A percentile compares a stretch with the other conserved stretches of the same genome.
Conservation (phyloP, 768 basidiomycete genomes). For the Filobasidium floriforme region DNA sequence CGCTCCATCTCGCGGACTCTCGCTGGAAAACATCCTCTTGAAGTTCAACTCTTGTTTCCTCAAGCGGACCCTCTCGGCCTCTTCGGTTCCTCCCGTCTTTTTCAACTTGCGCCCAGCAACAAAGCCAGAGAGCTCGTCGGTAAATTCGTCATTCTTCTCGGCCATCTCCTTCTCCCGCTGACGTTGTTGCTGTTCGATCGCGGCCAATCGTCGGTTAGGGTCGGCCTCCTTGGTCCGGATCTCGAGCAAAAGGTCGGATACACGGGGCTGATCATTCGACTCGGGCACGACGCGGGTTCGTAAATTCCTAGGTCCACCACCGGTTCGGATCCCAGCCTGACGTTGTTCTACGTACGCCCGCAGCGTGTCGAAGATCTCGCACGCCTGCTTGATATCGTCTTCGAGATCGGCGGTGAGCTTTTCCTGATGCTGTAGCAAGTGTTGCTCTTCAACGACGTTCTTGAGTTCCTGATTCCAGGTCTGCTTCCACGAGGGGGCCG, state of each 20-base stretch:
- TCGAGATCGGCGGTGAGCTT: constrained; percentile 78
- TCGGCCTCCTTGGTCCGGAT: constrained; percentile 75
- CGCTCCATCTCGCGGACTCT: background rate
- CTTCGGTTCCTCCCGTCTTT: constrained; percentile 92
- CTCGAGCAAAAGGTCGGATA: constrained; percentile 65
- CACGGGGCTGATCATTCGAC: constrained; percentile 59
- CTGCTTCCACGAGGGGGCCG: constrained; percentile 97
- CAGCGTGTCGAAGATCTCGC: constrained; percentile 79
- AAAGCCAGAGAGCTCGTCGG: constrained; percentile 75
- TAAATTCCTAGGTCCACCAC: constrained; percentile 49
- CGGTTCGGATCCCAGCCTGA: constrained; percentile 41
- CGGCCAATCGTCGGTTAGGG: constrained; percentile 75
- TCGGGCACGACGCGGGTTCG: constrained; percentile 61
- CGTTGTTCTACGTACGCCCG: constrained; percentile 66
- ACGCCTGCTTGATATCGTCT: constrained; percentile 85
- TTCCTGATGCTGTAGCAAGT: constrained; percentile 85
- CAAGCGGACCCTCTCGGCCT: constrained; percentile 78
- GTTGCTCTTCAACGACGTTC: constrained; percentile 94
- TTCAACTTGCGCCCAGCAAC: constrained; percentile 79
- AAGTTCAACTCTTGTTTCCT: constrained; percentile 73
- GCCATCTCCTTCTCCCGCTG: constrained; percentile 68
- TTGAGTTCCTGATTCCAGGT: constrained; percentile 95
- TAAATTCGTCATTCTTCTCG: constrained; percentile 56
- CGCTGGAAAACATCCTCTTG: constrained; percentile 68
- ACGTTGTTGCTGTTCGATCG: constrained; percentile 82